These are phyloP conservation scores for Trichocladium uniseriatum DNA, from an alignment of 495 filamentous ascomycete genomes.

Conservation along the genomic window DNA sequence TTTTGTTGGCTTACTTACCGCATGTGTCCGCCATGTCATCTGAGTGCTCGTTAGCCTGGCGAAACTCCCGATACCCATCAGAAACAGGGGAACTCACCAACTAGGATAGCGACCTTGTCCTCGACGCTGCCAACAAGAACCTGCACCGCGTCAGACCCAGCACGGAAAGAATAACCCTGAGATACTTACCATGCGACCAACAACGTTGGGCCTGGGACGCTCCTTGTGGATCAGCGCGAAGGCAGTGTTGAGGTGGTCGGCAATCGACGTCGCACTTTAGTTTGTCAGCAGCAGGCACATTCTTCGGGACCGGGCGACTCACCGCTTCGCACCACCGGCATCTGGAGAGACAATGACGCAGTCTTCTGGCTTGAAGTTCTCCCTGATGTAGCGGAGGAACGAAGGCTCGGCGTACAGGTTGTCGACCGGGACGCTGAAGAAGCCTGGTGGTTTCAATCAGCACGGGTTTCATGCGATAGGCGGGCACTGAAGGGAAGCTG, in stretches of 20 bases:
- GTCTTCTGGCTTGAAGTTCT: conserved; percentile 72
- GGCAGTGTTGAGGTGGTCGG: conserved; percentile 83
- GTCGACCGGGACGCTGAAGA: conserved; percentile 92
- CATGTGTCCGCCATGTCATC: conserved; percentile 92
- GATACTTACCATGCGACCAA: conserved; percentile 85
- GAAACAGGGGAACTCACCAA: conserved; percentile 18
- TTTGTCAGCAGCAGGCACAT: background rate
- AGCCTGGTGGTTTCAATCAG: conserved; percentile 48
- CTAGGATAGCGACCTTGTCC: conserved; percentile 47
- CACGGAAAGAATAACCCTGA: conserved; percentile 45
- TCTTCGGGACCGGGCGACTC: conserved; percentile 18
- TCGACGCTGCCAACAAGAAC: conserved; percentile 74
- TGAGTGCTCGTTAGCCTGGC: conserved; percentile 1
- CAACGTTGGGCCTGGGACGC: conserved; percentile 88
- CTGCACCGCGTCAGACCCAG: conserved; percentile 33
- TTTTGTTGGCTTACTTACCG: conserved; percentile 32
- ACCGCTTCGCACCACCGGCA: conserved; percentile 94
- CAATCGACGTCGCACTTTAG: conserved; percentile 77
- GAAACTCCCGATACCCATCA: background rate
- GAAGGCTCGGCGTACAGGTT: conserved; percentile 95
- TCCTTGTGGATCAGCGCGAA: conserved; percentile 99
- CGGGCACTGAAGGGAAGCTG: background rate
- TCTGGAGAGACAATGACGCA: conserved; percentile 95
- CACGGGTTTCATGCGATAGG: conserved; percentile 24
- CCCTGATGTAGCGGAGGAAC: conserved; percentile 80